Conservation (phyloP, 169 alveolate genomes). For the Plasmodium sp. region DNA sequence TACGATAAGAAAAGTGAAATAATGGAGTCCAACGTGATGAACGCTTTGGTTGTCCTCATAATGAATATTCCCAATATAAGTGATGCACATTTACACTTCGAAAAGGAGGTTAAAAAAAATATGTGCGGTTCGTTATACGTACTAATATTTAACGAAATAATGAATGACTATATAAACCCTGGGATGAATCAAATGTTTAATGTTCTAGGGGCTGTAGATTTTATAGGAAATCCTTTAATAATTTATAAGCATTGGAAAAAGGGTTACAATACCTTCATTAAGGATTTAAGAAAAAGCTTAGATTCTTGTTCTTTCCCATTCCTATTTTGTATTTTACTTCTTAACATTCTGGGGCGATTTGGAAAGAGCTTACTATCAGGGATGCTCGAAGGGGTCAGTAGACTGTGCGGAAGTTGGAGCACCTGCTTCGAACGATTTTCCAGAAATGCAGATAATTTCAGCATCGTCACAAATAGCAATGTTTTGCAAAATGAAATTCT, state of each 20-base stretch:
- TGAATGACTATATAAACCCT: slow-evolving; percentile 79
- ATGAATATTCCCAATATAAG: slow-evolving; percentile 71
- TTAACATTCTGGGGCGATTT: slow-evolving; percentile 49
- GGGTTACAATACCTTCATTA: slow-evolving; percentile 69
- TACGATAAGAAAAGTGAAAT: slow-evolving; percentile 74
- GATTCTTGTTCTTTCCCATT: slow-evolving; percentile 72
- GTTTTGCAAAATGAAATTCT: slow-evolving; percentile 76
- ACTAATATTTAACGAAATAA: slow-evolving; percentile 62
- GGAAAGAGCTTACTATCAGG: slow-evolving; percentile 70
- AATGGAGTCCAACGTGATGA: slow-evolving; percentile 66
- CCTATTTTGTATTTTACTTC: slow-evolving; percentile 50
- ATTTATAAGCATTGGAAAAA: slow-evolving; percentile 83
- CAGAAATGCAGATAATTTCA: slow-evolving; percentile 72
- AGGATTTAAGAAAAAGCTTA: slow-evolving; percentile 67
- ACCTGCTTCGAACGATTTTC: slow-evolving; percentile 74
- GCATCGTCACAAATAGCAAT: slow-evolving; percentile 73
- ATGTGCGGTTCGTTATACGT: slow-evolving; percentile 66
- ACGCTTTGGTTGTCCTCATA: slow-evolving; percentile 48
- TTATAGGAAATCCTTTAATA: slow-evolving; percentile 86
- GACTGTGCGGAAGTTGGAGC: slow-evolving; percentile 75
- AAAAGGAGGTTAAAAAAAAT: slow-evolving; percentile 53
- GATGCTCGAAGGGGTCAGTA: slow-evolving; percentile 56
- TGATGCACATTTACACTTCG: slow-evolving; percentile 74
- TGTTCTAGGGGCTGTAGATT: slow-evolving; percentile 86
- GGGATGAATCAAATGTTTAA: slow-evolving; percentile 84